phyloP scores from a whole-genome alignment of 805 yeast species.

The Kazachstania viticola region DNA sequence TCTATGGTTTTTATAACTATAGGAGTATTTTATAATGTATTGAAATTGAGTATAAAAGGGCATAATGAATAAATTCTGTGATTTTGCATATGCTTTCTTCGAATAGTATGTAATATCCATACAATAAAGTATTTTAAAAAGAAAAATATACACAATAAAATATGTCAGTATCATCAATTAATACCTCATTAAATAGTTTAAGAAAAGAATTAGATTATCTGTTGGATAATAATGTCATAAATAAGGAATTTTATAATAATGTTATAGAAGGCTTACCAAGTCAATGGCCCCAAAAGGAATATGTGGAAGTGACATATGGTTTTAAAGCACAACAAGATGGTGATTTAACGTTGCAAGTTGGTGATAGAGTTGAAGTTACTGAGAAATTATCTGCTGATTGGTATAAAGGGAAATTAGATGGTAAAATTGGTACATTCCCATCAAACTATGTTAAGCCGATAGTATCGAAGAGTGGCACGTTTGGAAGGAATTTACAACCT shows the following conservation, averaged over 20 bases:
- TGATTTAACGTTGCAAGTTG: constrained; percentile 54
- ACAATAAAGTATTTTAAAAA: no score
- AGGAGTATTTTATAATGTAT: no score
- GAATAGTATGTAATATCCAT: no score
- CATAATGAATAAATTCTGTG: no score
- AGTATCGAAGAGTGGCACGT: constrained; percentile 9
- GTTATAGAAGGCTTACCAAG: constrained; percentile 44
- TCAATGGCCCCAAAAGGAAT: constrained; percentile 29
- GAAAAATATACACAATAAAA: no score
- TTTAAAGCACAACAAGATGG: constrained; percentile 65
- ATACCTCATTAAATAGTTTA: constrained; percentile 68
- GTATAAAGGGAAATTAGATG: constrained; percentile 71
- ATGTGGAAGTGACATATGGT: constrained; percentile 61
- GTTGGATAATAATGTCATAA: constrained; percentile 60
- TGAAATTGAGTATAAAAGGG: no score
- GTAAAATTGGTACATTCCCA: constrained; percentile 75
- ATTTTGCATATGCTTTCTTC: no score
- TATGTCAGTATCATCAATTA: constrained; percentile 48
- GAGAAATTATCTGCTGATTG: constrained; percentile 77
- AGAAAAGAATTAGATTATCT: constrained; percentile 74
- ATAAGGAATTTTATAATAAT: constrained; percentile 41
- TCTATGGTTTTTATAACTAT: no score
- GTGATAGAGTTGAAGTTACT: constrained; percentile 56
- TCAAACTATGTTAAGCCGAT: constrained; percentile 59
- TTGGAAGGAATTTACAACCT: no score